Evolutionary conservation across 352 stramenopile species (phyloP), one percentile per base, ranked within the genome.

Genomic region (Globisporangium mamillatum): DNA sequence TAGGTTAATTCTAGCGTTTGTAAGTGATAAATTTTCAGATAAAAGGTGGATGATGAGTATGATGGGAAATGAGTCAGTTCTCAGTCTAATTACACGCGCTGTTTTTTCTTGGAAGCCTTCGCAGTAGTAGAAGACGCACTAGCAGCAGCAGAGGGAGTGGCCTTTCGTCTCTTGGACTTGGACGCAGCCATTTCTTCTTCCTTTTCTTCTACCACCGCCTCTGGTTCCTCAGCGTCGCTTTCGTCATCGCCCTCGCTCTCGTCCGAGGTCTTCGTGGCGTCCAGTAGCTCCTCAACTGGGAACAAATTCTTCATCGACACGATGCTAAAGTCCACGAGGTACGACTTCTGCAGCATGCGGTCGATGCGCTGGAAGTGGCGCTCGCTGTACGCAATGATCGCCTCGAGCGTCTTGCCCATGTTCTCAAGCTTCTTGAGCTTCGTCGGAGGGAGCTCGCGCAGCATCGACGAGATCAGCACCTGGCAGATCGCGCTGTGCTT

Each of bases 291-390:
- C 1, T 59, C 63, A 25, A 81, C 60, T 4, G 88, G 88, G 54
- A 95, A 69, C 65, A 95, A 69, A 44, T 81, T 93, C 71, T 94
- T 93, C 88, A 95, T 95, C 7, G 83, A 92, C 36, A 91, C 82
- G 69, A 95, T 86, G 75, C 81, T 93, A 52, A 94, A 99, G 73
- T 99, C 98, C 41, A 99, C 84, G 22, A 99, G 75, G 72, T 98
- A 99, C 10, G 95, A 97, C 73, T 97, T 98, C 76, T 98, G 92
- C 50, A 98, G 84, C 68, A 99, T 92, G 57, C 93, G 80, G 71
- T 99, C 96, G 22, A 99, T 88, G 58, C 97, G 91, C 76, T 99
- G 93, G 77, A 99, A 98, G 82, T 99, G 97, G 64, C 97, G 86
- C 67, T 99, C 96, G 38, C 91, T 98, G 82, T 99, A 99, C 22